phyloP scores from a whole-genome alignment of 169 alveolate species.

The Plasmodium vinckei region DNA sequence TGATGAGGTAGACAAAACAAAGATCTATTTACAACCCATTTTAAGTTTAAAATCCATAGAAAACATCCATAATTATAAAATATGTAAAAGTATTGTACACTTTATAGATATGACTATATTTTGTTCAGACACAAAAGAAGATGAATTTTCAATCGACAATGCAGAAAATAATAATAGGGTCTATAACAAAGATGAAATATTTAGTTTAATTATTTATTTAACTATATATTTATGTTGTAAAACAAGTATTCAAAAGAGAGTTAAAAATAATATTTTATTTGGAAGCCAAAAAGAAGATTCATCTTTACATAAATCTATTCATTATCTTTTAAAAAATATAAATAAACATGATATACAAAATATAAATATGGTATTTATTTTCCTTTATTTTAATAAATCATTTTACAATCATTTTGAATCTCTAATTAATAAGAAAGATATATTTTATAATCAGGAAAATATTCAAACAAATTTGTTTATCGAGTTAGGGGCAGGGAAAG shows the following conservation, averaged over 20 bases:
- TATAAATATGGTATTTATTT: constrained; percentile 35
- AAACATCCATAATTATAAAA: constrained; percentile 33
- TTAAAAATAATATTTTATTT: constrained; percentile 34
- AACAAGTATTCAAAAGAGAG: constrained; percentile 36
- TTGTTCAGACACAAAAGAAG: background rate
- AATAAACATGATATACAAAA: constrained; percentile 71
- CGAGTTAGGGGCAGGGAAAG: constrained; percentile 64
- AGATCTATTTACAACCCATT: constrained; percentile 7
- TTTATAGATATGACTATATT: constrained; percentile 17
- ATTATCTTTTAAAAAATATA: constrained; percentile 35
- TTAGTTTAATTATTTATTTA: constrained; percentile 31
- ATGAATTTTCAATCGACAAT: background rate
- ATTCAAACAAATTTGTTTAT: constrained; percentile 13
- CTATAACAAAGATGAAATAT: constrained; percentile 28
- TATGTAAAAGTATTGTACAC: constrained; percentile 19
- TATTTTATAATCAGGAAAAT: background rate
- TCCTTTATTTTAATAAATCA: constrained; percentile 30
- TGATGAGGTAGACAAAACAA: background rate
- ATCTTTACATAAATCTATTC: constrained; percentile 8
- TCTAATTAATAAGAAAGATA: background rate
- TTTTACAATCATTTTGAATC: constrained; percentile 6
- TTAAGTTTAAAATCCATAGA: constrained; percentile 21
- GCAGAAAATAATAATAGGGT: background rate
- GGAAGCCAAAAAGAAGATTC: constrained; percentile 4
- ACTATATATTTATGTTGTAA: constrained; percentile 51